A percentile compares a stretch with the other conserved stretches of the same genome.
Evolutionary conservation across 192 early-diverging fungal species (phyloP).

Genomic region (Backusella parvicylindrica): DNA sequence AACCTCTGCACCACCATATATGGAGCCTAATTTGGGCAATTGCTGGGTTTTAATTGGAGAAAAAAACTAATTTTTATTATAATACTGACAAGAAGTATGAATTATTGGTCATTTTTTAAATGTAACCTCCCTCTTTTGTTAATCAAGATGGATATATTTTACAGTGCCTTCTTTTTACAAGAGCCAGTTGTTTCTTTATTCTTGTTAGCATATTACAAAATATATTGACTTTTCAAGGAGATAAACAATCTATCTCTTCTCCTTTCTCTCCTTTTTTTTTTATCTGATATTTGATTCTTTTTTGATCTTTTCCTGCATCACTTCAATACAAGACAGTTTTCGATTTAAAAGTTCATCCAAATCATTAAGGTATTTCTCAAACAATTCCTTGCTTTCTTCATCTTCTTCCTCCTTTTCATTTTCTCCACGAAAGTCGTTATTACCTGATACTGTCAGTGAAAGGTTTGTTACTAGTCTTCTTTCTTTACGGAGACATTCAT

Average conservation of each 20-base stretch:
- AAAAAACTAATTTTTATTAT: background rate
- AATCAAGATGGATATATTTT: background rate
- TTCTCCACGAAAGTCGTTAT: background rate
- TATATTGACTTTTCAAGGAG: too few species aligned
- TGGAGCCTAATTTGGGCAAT: too few species aligned
- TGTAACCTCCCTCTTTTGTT: background rate
- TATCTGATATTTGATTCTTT: background rate
- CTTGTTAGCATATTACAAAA: too few species aligned
- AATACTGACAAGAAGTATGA: background rate
- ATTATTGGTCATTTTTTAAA: background rate
- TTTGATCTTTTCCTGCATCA: conserved; percentile 15
- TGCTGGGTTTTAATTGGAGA: too few species aligned
- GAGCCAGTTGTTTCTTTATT: too few species aligned
- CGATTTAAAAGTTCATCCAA: conserved; percentile 23
- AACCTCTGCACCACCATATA: too few species aligned
- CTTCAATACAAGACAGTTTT: conserved; percentile 11
- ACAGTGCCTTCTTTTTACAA: too few species aligned
- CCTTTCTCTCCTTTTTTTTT: background rate
- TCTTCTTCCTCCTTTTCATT: background rate
- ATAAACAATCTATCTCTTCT: background rate
- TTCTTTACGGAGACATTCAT: conserved; percentile 16
- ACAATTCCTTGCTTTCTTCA: background rate
- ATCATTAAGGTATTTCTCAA: conserved; percentile 12
- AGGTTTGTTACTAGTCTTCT: conserved; percentile 19
- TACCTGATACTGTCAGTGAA: conserved; percentile 14